Evolutionary conservation across 83 land plant species (phyloP).

Genomic region (Picea abies): DNA sequence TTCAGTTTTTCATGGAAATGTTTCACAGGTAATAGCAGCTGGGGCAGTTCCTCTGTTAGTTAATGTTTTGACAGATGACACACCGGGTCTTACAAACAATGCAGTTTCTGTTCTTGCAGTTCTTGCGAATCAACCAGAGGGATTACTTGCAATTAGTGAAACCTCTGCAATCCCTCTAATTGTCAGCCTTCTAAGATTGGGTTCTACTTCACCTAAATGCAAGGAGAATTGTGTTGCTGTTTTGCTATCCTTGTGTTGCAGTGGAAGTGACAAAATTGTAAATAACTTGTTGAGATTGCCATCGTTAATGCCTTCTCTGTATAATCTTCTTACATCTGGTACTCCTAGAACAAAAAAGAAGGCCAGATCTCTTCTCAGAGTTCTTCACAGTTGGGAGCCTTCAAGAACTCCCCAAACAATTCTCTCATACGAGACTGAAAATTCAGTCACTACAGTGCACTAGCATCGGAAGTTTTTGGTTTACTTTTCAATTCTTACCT

Average conservation of each 20-base stretch:
- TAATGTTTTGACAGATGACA: slow-evolving; percentile 22
- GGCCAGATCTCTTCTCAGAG: slow-evolving; percentile 39
- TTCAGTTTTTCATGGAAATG: too few species aligned
- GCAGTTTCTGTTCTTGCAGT: slow-evolving; percentile 34
- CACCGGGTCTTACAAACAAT: slow-evolving; percentile 26
- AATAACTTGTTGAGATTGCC: slow-evolving; percentile 28
- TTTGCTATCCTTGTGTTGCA: slow-evolving; percentile 43
- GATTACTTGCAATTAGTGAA: slow-evolving; percentile 33
- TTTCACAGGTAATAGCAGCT: slow-evolving; percentile 34
- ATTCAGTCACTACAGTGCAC: background rate
- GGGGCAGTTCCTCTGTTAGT: slow-evolving; percentile 54
- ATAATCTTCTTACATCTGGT: slow-evolving; percentile 42
- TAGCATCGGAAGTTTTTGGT: background rate
- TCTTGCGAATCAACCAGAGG: slow-evolving; percentile 41
- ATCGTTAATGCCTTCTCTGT: slow-evolving; percentile 33
- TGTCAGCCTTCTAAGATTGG: slow-evolving; percentile 23
- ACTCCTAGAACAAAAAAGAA: slow-evolving; percentile 42
- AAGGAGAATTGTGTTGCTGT: slow-evolving; percentile 51
- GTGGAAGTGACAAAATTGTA: slow-evolving; percentile 37
- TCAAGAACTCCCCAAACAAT: background rate
- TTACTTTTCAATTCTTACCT: too few species aligned
- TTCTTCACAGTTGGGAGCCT: slow-evolving; percentile 32
- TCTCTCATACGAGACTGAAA: background rate
- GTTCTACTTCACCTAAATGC: slow-evolving; percentile 21
- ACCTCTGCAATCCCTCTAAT: slow-evolving; percentile 12